A percentile compares a stretch with the other conserved stretches of the same genome.
phyloP scores from a whole-genome alignment of 805 yeast species.

The Candida coquimbonensis region DNA sequence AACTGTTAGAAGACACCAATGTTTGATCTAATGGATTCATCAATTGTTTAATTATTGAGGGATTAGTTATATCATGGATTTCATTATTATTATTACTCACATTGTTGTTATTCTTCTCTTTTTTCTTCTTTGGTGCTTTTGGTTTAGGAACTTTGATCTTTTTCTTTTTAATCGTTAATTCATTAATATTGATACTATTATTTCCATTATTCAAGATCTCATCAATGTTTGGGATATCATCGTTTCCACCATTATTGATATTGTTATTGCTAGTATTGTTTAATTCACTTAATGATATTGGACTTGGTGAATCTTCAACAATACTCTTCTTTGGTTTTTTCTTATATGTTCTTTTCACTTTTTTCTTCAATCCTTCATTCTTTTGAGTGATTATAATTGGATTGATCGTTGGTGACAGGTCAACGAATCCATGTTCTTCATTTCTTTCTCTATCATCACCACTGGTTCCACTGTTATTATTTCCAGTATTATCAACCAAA shows the following conservation, averaged over 20 bases:
- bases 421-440: background rate
- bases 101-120: background rate
- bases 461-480: background rate
- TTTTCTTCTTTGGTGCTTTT: background rate
- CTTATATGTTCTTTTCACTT: conserved; percentile 5
- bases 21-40: background rate
- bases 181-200: background rate
- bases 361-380: conserved; percentile 4
- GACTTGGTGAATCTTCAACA: conserved; percentile 20
- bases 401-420: conserved; percentile 6
- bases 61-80: background rate
- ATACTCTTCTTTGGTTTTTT: conserved; percentile 4
- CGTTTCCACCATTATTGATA: background rate
- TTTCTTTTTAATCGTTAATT: background rate
- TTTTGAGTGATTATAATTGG: conserved; percentile 7
- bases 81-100: background rate
- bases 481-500: background rate
- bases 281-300: conserved; percentile 11
- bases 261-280: background rate
- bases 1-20: background rate
- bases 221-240: conserved; percentile 6
- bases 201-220: conserved; percentile 4
- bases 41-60: background rate
- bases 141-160: background rate
- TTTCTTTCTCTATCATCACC: background rate